These are phyloP conservation scores for Volvariella volvacea DNA, from an alignment of 1,284 basidiomycete genomes.

Conservation along the genomic window DNA sequence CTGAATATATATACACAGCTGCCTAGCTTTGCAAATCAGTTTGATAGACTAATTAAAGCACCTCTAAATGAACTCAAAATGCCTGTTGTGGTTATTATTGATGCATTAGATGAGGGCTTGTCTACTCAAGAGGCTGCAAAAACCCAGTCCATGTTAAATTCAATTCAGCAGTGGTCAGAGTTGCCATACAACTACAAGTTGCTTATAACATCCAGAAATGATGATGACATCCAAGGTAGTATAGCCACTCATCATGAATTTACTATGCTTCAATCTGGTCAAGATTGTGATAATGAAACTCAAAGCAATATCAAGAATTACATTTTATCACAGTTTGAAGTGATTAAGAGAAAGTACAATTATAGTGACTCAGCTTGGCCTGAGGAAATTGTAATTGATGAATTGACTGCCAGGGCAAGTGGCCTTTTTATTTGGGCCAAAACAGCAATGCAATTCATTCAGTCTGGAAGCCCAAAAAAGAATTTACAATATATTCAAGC, in stretches of 20 bases:
- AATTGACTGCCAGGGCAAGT: not conserved
- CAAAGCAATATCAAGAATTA: not conserved
- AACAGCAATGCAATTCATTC: not conserved
- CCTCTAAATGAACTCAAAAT: not conserved
- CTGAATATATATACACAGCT: not conserved
- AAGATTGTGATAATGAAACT: not conserved
- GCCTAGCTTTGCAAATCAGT: not conserved
- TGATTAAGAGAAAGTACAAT: not conserved
- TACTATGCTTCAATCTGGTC: not conserved
- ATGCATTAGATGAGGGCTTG: conserved; percentile 14
- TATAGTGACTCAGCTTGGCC: not conserved
- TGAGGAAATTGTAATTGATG: too few relatives aligned
- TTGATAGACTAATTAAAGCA: not conserved
- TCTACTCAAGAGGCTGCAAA: not conserved
- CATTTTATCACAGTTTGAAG: not conserved
- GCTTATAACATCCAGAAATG: not conserved
- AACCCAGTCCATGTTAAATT: not conserved
- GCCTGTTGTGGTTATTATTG: conserved; percentile 12
- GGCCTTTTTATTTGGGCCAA: not conserved
- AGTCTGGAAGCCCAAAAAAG: not conserved
- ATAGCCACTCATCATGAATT: not conserved
- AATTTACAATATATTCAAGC: not conserved
- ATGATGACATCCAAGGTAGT: not conserved
- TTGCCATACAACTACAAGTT: not conserved
- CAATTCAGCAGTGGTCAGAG: not conserved